A percentile compares a stretch with the other conserved stretches of the same genome.
These are phyloP conservation scores for Scheffersomyces quercinus DNA, from an alignment of 1,139 yeast genomes.

Conservation along the genomic window DNA sequence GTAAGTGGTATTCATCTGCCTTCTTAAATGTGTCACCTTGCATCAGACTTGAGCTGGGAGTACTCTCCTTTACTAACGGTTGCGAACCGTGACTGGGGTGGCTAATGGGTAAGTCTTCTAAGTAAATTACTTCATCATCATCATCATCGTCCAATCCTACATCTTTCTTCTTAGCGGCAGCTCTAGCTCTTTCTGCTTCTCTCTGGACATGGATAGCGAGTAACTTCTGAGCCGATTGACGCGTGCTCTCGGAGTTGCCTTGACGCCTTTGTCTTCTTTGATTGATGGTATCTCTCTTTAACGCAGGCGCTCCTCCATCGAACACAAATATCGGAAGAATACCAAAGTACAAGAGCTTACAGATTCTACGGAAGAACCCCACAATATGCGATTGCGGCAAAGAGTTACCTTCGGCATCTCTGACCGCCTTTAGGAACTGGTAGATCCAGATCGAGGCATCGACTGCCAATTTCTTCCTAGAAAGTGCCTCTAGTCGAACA, in stretches of 20 bases:
- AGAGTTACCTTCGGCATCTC: slow-evolving; percentile 82
- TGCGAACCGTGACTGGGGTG: slow-evolving; percentile 16
- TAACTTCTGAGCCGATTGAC: slow-evolving; percentile 75
- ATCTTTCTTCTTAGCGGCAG: background rate
- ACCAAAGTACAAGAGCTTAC: slow-evolving; percentile 87
- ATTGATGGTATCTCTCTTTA: slow-evolving; percentile 75
- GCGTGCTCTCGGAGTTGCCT: slow-evolving; percentile 70
- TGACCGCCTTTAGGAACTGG: slow-evolving; percentile 91
- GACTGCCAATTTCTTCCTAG: slow-evolving; percentile 79
- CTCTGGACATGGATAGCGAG: slow-evolving; percentile 79
- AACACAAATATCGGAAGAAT: slow-evolving; percentile 92
- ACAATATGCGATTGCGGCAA: slow-evolving; percentile 81
- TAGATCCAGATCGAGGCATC: slow-evolving; percentile 99
- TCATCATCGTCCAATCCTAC: slow-evolving; percentile 16
- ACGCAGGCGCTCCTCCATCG: slow-evolving; percentile 94
- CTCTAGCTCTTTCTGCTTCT: slow-evolving; percentile 35
- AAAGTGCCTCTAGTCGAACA: slow-evolving; percentile 79
- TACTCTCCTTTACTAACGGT: background rate
- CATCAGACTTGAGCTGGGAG: slow-evolving; percentile 1
- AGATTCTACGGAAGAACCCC: slow-evolving; percentile 91
- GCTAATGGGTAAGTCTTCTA: slow-evolving; percentile 43
- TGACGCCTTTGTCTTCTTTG: slow-evolving; percentile 71
- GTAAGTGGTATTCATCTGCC: slow-evolving; percentile 85
- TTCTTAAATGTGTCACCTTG: slow-evolving; percentile 23
- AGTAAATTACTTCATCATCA: slow-evolving; percentile 31